phyloP scores from a whole-genome alignment of 2,329 filamentous ascomycete species.

The Fusarium papillatum region DNA sequence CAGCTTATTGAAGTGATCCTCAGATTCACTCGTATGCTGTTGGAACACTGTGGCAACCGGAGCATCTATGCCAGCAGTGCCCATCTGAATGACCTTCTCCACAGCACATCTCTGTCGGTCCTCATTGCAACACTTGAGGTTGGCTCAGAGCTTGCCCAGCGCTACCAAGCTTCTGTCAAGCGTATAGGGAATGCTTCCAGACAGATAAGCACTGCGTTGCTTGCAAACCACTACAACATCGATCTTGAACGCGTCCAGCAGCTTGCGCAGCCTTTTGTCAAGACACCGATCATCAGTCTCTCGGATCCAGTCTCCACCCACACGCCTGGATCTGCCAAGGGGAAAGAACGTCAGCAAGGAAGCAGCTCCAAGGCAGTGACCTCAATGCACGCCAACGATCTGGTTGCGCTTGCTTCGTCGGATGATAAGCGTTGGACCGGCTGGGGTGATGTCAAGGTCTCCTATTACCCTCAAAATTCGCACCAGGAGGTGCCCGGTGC shows the following conservation, averaged over 20 bases:
- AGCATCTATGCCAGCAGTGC: constrained; percentile 96
- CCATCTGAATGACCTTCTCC: constrained; percentile 89
- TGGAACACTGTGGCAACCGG: constrained; percentile 96
- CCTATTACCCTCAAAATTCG: constrained; percentile 76
- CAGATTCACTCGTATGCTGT: constrained; percentile 86
- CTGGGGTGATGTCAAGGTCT: constrained; percentile 85
- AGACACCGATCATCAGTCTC: constrained; percentile 70
- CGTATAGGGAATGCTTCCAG: constrained; percentile 75
- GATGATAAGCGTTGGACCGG: constrained; percentile 75
- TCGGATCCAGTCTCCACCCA: constrained; percentile 66
- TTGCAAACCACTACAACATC: constrained; percentile 88
- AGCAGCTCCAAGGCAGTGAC: constrained; percentile 61
- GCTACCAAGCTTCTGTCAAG: constrained; percentile 92
- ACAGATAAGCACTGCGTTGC: constrained; percentile 78
- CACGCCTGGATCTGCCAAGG: constrained; percentile 73
- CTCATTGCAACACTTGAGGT: constrained; percentile 85
- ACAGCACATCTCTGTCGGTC: constrained; percentile 86
- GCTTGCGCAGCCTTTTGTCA: constrained; percentile 85
- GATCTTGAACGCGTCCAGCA: constrained; percentile 86
- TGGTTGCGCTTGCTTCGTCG: constrained; percentile 80
- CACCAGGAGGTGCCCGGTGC: constrained; percentile 35
- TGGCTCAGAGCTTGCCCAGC: constrained; percentile 87
- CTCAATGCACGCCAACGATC: constrained; percentile 84
- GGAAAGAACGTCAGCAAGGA: constrained; percentile 76
- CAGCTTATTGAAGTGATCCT: constrained; percentile 85